phyloP scores from a whole-genome alignment of 2,329 filamentous ascomycete genomes.

The Mycosphaerella arachidis region DNA sequence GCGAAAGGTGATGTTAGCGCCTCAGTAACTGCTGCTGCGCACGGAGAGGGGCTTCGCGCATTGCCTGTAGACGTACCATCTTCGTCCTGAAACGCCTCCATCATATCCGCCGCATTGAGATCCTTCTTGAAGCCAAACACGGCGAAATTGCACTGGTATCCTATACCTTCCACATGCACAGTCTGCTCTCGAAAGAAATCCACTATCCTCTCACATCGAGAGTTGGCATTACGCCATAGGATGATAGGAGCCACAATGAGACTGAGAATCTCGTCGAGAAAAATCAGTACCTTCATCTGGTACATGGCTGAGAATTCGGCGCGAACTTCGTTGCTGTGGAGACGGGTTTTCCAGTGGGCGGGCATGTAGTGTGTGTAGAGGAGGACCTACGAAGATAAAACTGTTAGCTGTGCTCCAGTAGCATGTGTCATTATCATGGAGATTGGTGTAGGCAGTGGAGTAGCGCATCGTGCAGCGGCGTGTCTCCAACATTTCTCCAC shows the following conservation, averaged over 20 bases:
- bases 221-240: conserved; percentile 78
- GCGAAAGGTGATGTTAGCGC: no score
- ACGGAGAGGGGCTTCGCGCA: no score
- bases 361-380: conserved; percentile 91
- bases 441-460: no score
- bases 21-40: no score
- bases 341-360: conserved; percentile 76
- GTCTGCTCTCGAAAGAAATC: conserved; percentile 99
- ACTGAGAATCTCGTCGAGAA: conserved; percentile 85
- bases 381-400: conserved; percentile 54
- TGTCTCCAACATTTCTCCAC: no score
- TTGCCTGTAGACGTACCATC: conserved; percentile 16
- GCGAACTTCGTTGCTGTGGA: conserved; percentile 94
- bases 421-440: no score
- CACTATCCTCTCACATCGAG: conserved; percentile 85
- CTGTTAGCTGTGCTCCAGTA: no score
- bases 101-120: conserved; percentile 46
- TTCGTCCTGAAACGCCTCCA: conserved; percentile 33
- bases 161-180: conserved; percentile 90
- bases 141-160: conserved; percentile 94
- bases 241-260: conserved; percentile 90
- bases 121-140: conserved; percentile 95
- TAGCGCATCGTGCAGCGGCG: no score
- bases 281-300: conserved; percentile 86
- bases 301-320: conserved; percentile 86